Conservation (phyloP, 371 early-diverging fungal species). For the Zychaea mexicana region DNA sequence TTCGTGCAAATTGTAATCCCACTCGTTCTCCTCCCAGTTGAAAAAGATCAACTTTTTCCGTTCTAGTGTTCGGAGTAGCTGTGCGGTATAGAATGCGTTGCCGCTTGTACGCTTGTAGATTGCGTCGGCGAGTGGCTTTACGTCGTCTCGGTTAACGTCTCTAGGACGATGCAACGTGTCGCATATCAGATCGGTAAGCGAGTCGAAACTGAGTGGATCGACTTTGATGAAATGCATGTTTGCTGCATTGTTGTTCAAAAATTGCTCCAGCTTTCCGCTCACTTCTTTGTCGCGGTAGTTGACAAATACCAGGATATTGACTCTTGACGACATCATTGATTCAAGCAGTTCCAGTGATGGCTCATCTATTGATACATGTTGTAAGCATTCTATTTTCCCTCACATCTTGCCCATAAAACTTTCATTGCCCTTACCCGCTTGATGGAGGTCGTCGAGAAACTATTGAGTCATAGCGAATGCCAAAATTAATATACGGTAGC, state of each 20-base stretch:
- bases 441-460: slow-evolving; percentile 47
- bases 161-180: slow-evolving; percentile 34
- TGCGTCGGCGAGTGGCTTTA: slow-evolving; percentile 34
- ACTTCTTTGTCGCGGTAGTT: slow-evolving; percentile 41
- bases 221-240: slow-evolving; percentile 27
- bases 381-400: not conserved
- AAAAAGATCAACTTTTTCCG: slow-evolving; percentile 47
- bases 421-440: slow-evolving; percentile 25
- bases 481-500: slow-evolving; percentile 10
- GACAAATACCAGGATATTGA: slow-evolving; percentile 35
- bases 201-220: slow-evolving; percentile 32
- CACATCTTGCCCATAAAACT: not conserved
- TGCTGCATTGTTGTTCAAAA: slow-evolving; percentile 27
- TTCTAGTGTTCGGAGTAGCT: slow-evolving; percentile 37
- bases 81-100: slow-evolving; percentile 43
- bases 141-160: slow-evolving; percentile 18
- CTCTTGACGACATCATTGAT: slow-evolving; percentile 28
- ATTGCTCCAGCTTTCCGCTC: slow-evolving; percentile 10
- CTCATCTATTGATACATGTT: slow-evolving; percentile 22
- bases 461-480: slow-evolving; percentile 10
- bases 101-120: slow-evolving; percentile 39
- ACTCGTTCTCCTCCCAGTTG: slow-evolving; percentile 48
- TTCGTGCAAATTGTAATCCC: slow-evolving; percentile 41
- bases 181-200: slow-evolving; percentile 33
- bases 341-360: slow-evolving; percentile 40